Conservation (phyloP, 148 eudicot genomes). For the Chenopodium suecicum region DNA sequence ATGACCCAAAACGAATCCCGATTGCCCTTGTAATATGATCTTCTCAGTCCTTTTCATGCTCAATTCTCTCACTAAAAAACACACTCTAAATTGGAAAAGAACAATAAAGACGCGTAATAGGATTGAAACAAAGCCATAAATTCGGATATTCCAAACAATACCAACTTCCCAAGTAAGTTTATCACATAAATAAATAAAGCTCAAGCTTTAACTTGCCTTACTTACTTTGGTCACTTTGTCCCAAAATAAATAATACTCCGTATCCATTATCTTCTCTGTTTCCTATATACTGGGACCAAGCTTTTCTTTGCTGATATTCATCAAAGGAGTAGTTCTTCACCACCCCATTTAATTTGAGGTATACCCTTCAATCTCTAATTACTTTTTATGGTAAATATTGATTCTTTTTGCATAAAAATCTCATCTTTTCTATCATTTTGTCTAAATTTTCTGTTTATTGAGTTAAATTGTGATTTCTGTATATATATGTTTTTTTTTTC, state of each 20-base stretch:
- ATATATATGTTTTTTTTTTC: background rate
- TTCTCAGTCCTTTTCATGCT: background rate
- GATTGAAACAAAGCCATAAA: background rate
- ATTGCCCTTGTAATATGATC: background rate
- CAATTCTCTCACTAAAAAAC: background rate
- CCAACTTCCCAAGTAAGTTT: background rate
- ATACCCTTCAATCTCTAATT: background rate
- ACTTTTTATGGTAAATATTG: background rate
- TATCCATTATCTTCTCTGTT: background rate
- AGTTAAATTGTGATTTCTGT: background rate
- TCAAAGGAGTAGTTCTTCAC: background rate
- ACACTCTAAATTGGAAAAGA: background rate
- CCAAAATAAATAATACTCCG: background rate
- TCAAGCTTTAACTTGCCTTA: background rate
- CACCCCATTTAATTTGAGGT: constrained; percentile 18
- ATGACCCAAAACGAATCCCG: too few relatives aligned
- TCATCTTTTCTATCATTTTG: too few relatives aligned
- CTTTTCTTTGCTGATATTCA: background rate
- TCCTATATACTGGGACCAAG: constrained; percentile 22
- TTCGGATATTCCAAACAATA: constrained; percentile 21
- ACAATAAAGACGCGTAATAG: background rate
- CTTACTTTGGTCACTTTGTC: background rate
- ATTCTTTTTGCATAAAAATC: background rate
- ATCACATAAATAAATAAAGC: constrained; percentile 4
- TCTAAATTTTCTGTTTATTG: background rate